Evolutionary conservation across 768 basidiomycete genomes (phyloP).

Genomic region (Pleurotus tuber-regium): DNA sequence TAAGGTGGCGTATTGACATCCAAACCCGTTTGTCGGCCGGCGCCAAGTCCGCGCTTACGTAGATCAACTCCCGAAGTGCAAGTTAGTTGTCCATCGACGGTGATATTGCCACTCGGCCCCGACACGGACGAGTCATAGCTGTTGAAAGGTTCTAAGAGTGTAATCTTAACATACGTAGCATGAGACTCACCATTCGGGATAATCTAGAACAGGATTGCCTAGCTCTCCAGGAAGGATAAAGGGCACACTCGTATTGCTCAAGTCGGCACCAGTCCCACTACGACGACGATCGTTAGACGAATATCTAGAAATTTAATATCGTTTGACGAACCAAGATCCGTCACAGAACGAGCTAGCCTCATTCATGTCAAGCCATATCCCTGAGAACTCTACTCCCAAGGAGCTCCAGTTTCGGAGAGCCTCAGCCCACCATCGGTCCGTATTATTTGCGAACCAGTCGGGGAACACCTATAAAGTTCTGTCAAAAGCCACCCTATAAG

Average conservation of each 20-base stretch:
- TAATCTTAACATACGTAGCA: background rate
- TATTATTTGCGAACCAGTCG: constrained; percentile 57
- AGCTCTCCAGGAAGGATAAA: constrained; percentile 58
- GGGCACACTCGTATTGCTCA: constrained; percentile 51
- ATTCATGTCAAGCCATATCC: constrained; percentile 73
- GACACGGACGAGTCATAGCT: constrained; percentile 63
- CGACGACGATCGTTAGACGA: constrained; percentile 10
- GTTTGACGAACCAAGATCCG: constrained; percentile 47
- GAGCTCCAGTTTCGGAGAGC: constrained; percentile 53
- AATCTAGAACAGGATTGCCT: constrained; percentile 50
- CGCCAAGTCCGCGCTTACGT: constrained; percentile 46
- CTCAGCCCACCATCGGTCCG: constrained; percentile 60
- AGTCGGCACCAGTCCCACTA: constrained; percentile 56
- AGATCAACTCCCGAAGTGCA: constrained; percentile 31
- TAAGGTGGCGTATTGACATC: constrained; percentile 63
- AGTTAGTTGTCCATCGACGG: constrained; percentile 63
- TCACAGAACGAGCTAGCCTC: constrained; percentile 65
- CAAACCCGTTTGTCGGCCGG: constrained; percentile 42
- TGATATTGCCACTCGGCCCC: constrained; percentile 74
- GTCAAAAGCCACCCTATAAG: no score
- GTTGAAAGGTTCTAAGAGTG: background rate
- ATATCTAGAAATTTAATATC: background rate
- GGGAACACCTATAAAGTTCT: constrained; percentile 56
- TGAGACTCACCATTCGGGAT: constrained; percentile 62
- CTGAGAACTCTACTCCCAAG: constrained; percentile 55